Conservation (phyloP, 208 protist species). For the Vickermania spadyakhi region DNA sequence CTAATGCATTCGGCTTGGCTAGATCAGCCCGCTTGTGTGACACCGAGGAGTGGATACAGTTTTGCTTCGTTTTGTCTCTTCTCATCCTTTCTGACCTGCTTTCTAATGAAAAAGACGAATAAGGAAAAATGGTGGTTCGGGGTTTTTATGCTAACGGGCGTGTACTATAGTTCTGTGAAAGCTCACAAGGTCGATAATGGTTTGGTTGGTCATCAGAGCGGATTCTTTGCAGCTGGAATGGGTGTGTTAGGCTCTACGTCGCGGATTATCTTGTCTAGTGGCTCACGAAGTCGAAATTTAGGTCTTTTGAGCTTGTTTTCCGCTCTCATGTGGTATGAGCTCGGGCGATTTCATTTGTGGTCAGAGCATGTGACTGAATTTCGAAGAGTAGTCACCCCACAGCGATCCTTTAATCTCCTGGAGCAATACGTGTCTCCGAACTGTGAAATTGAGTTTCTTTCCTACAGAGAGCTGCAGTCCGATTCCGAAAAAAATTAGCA, state of each 20-base stretch:
- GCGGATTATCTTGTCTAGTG: conserved; percentile 42
- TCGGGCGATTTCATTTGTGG: conserved; percentile 78
- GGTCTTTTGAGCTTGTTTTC: conserved; percentile 29
- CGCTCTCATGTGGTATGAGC: conserved; percentile 75
- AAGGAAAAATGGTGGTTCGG: conserved; percentile 81
- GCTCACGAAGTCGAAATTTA: conserved; percentile 19
- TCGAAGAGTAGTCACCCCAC: conserved; percentile 35
- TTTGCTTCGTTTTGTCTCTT: conserved; percentile 37
- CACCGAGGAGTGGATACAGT: conserved; percentile 41
- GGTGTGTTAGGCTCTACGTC: conserved; percentile 38
- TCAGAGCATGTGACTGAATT: conserved; percentile 62
- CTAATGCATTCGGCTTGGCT: conserved; percentile 30
- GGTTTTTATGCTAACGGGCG: conserved; percentile 57
- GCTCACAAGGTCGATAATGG: conserved; percentile 82
- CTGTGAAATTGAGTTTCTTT: conserved; percentile 38
- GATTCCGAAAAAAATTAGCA: too few relatives aligned
- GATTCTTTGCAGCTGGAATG: conserved; percentile 79
- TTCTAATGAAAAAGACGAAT: conserved; percentile 67
- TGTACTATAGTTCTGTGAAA: conserved; percentile 79
- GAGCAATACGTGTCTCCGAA: conserved; percentile 61
- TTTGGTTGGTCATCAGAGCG: conserved; percentile 73
- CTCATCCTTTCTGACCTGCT: conserved; percentile 41
- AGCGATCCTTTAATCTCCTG: conserved; percentile 58
- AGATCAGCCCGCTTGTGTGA: conserved; percentile 37
- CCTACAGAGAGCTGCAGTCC: conserved; percentile 22